Percentiles rank a stretch among this genome's conserved stretches.
phyloP scores from a whole-genome alignment of 2,329 filamentous ascomycete genomes.

The Camillea tinctor region DNA sequence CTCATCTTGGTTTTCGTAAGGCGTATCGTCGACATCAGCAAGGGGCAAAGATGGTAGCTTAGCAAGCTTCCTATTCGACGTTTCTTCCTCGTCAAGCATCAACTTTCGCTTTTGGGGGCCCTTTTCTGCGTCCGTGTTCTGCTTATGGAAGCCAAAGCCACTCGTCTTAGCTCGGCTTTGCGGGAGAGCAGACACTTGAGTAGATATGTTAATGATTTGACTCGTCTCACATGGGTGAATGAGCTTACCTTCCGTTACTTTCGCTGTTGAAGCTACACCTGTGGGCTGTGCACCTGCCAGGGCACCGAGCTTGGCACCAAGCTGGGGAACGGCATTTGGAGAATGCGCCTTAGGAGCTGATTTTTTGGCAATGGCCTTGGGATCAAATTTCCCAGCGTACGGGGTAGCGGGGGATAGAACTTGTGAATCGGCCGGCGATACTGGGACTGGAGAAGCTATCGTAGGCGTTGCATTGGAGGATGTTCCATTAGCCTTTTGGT shows the following conservation, averaged over 20 bases:
- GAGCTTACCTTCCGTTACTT: slow-evolving; percentile 37
- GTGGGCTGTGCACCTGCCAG: slow-evolving; percentile 41
- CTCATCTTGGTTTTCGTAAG: slow-evolving; percentile 59
- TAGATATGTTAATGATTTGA: slow-evolving; percentile 23
- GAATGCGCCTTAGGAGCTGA: slow-evolving; percentile 58
- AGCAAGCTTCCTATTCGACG: slow-evolving; percentile 81
- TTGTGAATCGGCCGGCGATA: slow-evolving; percentile 47
- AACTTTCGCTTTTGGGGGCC: slow-evolving; percentile 69
- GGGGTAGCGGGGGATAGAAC: slow-evolving; percentile 52
- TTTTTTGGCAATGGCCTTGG: slow-evolving; percentile 83
- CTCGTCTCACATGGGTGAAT: background rate
- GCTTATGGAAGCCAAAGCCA: slow-evolving; percentile 79
- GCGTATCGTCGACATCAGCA: slow-evolving; percentile 59
- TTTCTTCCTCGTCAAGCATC: slow-evolving; percentile 86
- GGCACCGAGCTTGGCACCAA: slow-evolving; percentile 52
- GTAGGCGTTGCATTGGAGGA: slow-evolving; percentile 48
- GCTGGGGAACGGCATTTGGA: slow-evolving; percentile 51
- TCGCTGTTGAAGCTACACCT: slow-evolving; percentile 32
- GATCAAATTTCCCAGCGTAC: slow-evolving; percentile 80
- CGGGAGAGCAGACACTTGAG: slow-evolving; percentile 53
- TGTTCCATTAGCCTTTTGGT: slow-evolving; percentile 60
- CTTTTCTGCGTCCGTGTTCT: slow-evolving; percentile 64
- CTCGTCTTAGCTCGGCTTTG: slow-evolving; percentile 74
- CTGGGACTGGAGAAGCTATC: slow-evolving; percentile 45
- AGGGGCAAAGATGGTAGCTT: slow-evolving; percentile 79